Evolutionary conservation across 73 alveolate species (phyloP).

Genomic region (Blepharisma japonicum): DNA sequence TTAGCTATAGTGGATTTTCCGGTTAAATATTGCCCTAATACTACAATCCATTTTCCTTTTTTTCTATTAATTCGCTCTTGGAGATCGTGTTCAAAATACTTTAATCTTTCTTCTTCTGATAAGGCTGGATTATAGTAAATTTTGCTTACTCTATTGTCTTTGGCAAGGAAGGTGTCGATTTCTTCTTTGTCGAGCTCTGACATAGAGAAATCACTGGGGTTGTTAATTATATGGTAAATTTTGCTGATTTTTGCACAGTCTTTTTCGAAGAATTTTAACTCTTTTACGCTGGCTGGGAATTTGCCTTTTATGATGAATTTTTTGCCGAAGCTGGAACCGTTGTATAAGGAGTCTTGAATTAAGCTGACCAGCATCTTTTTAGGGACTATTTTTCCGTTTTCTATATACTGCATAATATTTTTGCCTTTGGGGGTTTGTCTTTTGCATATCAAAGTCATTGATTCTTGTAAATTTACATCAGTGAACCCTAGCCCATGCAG

Average conservation of each 20-base stretch:
- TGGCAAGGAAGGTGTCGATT: not conserved
- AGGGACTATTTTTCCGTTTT: conserved; percentile 62
- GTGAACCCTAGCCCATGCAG: conserved; percentile 35
- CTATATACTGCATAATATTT: conserved; percentile 42
- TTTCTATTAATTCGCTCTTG: not conserved
- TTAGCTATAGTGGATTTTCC: conserved; percentile 31
- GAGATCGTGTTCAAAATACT: conserved; percentile 27
- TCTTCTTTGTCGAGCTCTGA: conserved; percentile 45
- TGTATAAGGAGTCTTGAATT: conserved; percentile 52
- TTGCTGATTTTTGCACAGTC: conserved; percentile 55
- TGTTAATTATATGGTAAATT: conserved; percentile 35
- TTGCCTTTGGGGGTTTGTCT: conserved; percentile 57
- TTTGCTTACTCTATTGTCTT: not conserved
- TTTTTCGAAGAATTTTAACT: conserved; percentile 57
- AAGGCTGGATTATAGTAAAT: not conserved
- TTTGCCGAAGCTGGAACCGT: conserved; percentile 38
- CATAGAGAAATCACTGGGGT: conserved; percentile 14
- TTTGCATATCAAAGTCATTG: conserved; percentile 44
- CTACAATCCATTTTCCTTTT: conserved; percentile 13
- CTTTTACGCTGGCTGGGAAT: conserved; percentile 60
- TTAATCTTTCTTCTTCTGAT: not conserved
- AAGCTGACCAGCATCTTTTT: conserved; percentile 50
- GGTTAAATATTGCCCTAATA: not conserved
- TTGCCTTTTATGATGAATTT: conserved; percentile 43
- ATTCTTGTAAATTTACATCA: conserved; percentile 43